phyloP scores from a whole-genome alignment of 306 rosid genomes.

The Quercus mongolica region DNA sequence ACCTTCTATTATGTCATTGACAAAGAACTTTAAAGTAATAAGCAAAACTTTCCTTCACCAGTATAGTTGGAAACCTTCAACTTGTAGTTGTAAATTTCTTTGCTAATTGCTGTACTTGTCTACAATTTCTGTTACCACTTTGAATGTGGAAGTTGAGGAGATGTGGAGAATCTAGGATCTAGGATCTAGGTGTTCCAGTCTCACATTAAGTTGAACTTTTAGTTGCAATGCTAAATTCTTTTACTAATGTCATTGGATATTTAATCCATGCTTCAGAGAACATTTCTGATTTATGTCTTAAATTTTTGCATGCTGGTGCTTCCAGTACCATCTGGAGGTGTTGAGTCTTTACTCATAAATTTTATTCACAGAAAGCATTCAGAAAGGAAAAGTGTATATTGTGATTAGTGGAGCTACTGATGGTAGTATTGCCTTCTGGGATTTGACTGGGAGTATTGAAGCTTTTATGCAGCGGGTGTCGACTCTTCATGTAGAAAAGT shows the following conservation, averaged over 20 bases:
- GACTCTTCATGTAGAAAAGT: constrained; percentile 45
- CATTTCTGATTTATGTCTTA: background rate
- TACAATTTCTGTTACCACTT: background rate
- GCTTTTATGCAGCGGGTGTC: constrained; percentile 66
- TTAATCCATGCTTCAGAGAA: background rate
- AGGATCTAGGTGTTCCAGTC: background rate
- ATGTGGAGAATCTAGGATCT: background rate
- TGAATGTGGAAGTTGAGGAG: background rate
- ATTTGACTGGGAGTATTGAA: constrained; percentile 61
- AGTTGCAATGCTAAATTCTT: background rate
- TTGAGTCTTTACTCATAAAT: constrained; percentile 11
- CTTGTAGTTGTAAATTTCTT: background rate
- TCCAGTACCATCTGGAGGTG: background rate
- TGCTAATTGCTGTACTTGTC: background rate
- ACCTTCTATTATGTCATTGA: background rate
- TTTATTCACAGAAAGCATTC: constrained; percentile 42
- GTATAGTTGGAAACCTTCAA: background rate
- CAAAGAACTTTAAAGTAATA: background rate
- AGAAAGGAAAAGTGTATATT: constrained; percentile 45
- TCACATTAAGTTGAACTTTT: background rate
- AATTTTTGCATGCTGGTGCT: background rate
- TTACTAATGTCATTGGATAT: background rate
- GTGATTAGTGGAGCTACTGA: constrained; percentile 93
- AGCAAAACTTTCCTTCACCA: background rate
- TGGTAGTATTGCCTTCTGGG: constrained; percentile 93